Base-by-base conservation (phyloP, 768 basidiomycete species). In the Rhizopogon vinicolor region DNA sequence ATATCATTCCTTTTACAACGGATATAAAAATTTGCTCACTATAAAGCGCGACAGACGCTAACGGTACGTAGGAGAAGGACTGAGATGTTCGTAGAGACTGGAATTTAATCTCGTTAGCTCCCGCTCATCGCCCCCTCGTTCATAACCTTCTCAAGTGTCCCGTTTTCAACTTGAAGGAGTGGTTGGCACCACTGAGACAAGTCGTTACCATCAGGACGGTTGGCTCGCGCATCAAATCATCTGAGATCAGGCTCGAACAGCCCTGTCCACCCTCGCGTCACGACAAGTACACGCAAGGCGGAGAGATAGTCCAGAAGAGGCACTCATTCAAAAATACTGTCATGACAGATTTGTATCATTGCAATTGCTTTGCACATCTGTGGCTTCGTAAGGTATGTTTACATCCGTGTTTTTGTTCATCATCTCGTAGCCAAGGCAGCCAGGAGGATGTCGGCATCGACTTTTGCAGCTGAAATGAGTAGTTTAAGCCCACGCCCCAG, bases 401-500 rank as follows among this genome's bases (percentile, higher is more conserved):
- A 43, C 40, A 19, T 39, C 18, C 12, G 13, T 33, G 43, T 41
- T 39, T 35, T 44, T 18, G 41, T 29, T 52, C 18, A 25, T 65
- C 49, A 70, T 44, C 78, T 69, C 9, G 74, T 72, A 14, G 82
- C 83, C 44, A 86, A 68, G 12, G 84, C 80, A 7, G 82, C 75
- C 18, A 86, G 68, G 37, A 86, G 71, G 28, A 82, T 80, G 60
- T 86, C 84, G 55, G 81, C 81, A 60, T 85, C 83, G 44, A 81
- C 74, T 73, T 85, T 86, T 52, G 85, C 86, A 53, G 82, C 85
- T 86, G 43, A 9, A 10, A 41, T 43, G 33, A 51, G 43, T 25
- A 41, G 35, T 1, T 16, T 49, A 37, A 49, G 48, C 14, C 22
- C 9, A 10, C 31, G 7, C 19, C 5, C 19, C 2, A 6, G 7